Percentiles rank a stretch among this genome's conserved stretches.
Evolutionary conservation across 352 stramenopile genomes (phyloP).

Genomic region (Pelagophyceae sp.): DNA sequence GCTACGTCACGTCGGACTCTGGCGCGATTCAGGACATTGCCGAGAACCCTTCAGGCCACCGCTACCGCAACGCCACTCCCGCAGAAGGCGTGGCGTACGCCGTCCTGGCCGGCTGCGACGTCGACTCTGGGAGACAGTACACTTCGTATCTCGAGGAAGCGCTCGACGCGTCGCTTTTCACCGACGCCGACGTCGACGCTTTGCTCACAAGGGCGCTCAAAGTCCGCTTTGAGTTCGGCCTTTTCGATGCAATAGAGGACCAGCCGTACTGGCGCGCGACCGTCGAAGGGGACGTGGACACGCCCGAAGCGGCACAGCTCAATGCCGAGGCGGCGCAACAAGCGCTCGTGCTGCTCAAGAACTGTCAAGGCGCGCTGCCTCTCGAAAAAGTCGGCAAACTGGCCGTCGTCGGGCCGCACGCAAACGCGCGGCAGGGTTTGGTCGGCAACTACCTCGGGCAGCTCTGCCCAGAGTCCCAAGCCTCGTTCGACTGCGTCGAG

Average conservation of each 20-base stretch:
- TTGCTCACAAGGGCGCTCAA: constrained; percentile 58
- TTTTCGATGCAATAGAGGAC: too few species aligned
- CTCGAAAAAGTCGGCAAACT: constrained; percentile 42
- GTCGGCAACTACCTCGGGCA: constrained; percentile 78
- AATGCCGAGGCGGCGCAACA: too few species aligned
- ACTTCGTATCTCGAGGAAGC: constrained; percentile 53
- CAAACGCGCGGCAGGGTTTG: constrained; percentile 44
- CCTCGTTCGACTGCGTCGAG: too few species aligned
- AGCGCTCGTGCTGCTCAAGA: constrained; percentile 85
- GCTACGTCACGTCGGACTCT: too few species aligned
- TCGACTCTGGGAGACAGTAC: constrained; percentile 73
- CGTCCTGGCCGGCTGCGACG: constrained; percentile 63
- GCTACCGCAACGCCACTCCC: constrained; percentile 56
- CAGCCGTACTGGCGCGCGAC: too few species aligned
- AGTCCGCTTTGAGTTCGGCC: constrained; percentile 74
- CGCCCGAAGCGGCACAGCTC: too few species aligned
- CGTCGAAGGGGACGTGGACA: too few species aligned
- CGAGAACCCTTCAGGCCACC: too few species aligned
- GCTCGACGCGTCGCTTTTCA: constrained; percentile 51
- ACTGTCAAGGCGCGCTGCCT: constrained; percentile 63
- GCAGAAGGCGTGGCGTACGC: constrained; percentile 30
- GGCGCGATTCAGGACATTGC: too few species aligned
- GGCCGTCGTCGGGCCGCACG: constrained; percentile 68
- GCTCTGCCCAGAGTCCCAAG: too few species aligned
- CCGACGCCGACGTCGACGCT: constrained; percentile 46